Conservation (phyloP, 306 rosid genomes). For the Ammopiptanthus mongolicus region DNA sequence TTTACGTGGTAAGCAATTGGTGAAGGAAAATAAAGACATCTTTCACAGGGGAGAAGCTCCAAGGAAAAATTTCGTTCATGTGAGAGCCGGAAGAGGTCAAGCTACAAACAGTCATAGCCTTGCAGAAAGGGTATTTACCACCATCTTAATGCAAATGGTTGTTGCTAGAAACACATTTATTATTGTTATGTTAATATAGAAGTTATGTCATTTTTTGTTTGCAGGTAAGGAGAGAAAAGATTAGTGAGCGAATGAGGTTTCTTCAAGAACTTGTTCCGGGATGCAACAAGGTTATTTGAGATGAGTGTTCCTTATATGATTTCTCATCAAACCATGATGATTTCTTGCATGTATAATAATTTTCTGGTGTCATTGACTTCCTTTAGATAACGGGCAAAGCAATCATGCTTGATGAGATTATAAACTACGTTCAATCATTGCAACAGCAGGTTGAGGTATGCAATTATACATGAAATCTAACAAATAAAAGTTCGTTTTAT, state of each 20-base stretch:
- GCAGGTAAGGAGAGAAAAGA: constrained; percentile 88
- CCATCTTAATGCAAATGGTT: not conserved
- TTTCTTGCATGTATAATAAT: not conserved
- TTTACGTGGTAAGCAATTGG: constrained; percentile 41
- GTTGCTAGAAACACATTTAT: not conserved
- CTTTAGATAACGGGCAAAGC: constrained; percentile 82
- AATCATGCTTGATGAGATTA: constrained; percentile 84
- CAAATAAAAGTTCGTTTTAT: not conserved
- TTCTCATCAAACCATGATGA: not conserved
- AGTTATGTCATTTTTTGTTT: not conserved
- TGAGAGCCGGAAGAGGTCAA: constrained; percentile 85
- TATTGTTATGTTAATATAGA: not conserved
- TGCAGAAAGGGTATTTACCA: constrained; percentile 78
- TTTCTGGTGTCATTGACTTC: not conserved
- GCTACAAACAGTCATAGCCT: constrained; percentile 95
- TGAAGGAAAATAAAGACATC: constrained; percentile 51
- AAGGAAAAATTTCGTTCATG: constrained; percentile 67
- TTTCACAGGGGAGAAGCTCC: constrained; percentile 56
- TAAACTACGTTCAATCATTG: constrained; percentile 80
- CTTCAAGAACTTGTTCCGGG: constrained; percentile 93
- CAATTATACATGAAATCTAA: not conserved
- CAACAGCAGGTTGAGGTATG: constrained; percentile 93
- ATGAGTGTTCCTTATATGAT: not conserved
- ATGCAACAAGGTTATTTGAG: constrained; percentile 60
- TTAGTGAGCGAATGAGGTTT: constrained; percentile 77